These are phyloP conservation scores for Rubroshorea leprosula DNA, from an alignment of 345 rosid species.

Conservation along the genomic window DNA sequence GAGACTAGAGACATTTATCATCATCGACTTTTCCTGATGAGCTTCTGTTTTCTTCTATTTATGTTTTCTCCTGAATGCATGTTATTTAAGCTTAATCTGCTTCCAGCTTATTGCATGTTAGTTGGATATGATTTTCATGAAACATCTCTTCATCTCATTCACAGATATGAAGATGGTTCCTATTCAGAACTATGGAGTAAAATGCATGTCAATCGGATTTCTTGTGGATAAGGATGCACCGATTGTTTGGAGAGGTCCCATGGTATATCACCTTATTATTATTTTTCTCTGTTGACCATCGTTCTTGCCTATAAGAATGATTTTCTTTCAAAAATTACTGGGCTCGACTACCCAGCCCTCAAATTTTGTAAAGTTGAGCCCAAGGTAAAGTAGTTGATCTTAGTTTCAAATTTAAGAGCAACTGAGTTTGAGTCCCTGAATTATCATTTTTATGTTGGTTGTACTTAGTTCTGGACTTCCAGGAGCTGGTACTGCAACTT, in stretches of 20 bases:
- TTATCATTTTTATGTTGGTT: too few species aligned
- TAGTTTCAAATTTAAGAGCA: too few species aligned
- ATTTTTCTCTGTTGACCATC: not conserved
- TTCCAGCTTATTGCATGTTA: not conserved
- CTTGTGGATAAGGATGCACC: constrained; percentile 90
- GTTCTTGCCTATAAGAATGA: constrained; percentile 1
- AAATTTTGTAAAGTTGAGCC: not conserved
- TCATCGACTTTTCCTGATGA: not conserved
- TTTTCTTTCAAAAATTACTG: not conserved
- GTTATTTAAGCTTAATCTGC: not conserved
- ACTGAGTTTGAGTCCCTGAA: too few species aligned
- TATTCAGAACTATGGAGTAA: constrained; percentile 75
- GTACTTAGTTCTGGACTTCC: too few species aligned
- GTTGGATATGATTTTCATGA: not conserved
- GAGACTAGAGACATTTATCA: not conserved
- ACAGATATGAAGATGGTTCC: constrained; percentile 90
- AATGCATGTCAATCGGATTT: constrained; percentile 93
- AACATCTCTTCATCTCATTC: not conserved
- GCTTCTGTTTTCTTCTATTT: not conserved
- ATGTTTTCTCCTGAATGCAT: not conserved
- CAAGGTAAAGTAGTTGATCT: not conserved
- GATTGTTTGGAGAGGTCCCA: constrained; percentile 93
- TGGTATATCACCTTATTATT: constrained; percentile 39
- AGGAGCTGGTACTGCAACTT: not conserved
- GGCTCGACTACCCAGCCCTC: not conserved